Evolutionary conservation across 345 rosid genomes (phyloP).

Genomic region (Aquilaria sinensis): DNA sequence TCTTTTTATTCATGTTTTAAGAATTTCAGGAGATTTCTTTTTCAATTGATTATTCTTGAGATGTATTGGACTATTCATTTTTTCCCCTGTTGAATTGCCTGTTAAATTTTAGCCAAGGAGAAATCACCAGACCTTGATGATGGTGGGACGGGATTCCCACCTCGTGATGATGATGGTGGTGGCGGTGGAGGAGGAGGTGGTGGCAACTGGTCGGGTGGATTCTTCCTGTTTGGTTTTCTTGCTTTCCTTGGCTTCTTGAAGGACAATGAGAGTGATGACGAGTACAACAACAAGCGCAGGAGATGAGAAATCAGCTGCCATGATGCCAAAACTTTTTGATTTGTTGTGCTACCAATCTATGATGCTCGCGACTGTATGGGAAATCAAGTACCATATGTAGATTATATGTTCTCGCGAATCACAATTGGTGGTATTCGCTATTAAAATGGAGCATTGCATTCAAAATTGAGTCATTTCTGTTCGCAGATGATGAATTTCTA

Average conservation of each 20-base stretch:
- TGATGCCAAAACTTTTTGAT: too few species aligned
- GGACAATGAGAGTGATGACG: conserved; percentile 70
- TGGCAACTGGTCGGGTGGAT: conserved; percentile 87
- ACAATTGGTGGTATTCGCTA: too few species aligned
- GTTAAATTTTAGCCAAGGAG: conserved; percentile 48
- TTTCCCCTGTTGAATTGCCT: not conserved
- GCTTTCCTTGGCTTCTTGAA: conserved; percentile 77
- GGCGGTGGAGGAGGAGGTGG: conserved; percentile 96
- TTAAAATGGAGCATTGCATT: too few species aligned
- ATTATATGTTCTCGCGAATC: too few species aligned
- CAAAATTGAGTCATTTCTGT: too few species aligned
- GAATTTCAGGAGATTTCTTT: too few species aligned
- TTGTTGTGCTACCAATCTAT: not conserved
- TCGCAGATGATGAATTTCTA: too few species aligned
- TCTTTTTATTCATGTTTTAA: too few species aligned
- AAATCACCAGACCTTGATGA: conserved; percentile 74
- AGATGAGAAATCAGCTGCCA: conserved; percentile 24
- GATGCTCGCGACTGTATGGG: not conserved
- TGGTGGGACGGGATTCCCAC: conserved; percentile 79
- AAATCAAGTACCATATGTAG: not conserved
- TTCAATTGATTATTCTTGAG: too few species aligned
- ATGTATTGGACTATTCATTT: too few species aligned
- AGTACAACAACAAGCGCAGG: conserved; percentile 42
- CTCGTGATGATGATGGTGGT: conserved; percentile 71
- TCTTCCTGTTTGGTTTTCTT: conserved; percentile 83